Evolutionary conservation across 768 basidiomycete genomes (phyloP), one percentile per base, ranked within the genome.

Genomic region (Tulasnella sp.): DNA sequence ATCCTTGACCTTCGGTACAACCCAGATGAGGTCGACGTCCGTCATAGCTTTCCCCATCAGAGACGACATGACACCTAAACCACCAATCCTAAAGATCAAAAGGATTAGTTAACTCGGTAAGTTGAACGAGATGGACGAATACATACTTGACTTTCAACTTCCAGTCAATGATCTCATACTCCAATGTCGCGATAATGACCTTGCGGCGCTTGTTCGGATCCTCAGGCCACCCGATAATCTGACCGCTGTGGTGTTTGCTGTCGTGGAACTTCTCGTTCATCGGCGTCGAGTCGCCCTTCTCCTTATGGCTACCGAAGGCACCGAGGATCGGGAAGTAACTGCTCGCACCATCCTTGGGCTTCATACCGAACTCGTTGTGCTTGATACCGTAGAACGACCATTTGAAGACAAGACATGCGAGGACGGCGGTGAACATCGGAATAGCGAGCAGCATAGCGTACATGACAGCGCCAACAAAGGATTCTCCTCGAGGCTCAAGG

Each of bases 41-140:
- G 87, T 88, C 92, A 96, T 96, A 4, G 92, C 92, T 71, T 94
- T 96, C 63, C 92, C 92, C 92, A 96, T 96, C 34, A 96, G 75
- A 71, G 85, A 85, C 2, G 92, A 94, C 92, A 96, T 96, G 74
- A 94, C 92, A 76, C 92, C 92, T 19, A 96, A 78, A 71, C 92
- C 92, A 73, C 92, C 92, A 63, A 94, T 94, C 77, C 50, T 49
- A 41, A 51, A 34, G 34, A 21, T 7, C 2, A 24, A 12, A n/a
- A 25, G 12, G 19, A 51, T n/a, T 22, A 21, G 24, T 12, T 27
- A 46, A 7, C 7, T 22, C 10, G 15, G 8, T n/a, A 58, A 21
- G 42, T 49, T 17, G 29, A 49, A 7, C 15, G 30, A 52, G n/a
- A 25, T 52, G 25, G 8, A 34, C 19, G 42, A 34, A 58, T 21